phyloP scores from a whole-genome alignment of 768 basidiomycete genomes.

The Omphalotus guepiniiformis region DNA sequence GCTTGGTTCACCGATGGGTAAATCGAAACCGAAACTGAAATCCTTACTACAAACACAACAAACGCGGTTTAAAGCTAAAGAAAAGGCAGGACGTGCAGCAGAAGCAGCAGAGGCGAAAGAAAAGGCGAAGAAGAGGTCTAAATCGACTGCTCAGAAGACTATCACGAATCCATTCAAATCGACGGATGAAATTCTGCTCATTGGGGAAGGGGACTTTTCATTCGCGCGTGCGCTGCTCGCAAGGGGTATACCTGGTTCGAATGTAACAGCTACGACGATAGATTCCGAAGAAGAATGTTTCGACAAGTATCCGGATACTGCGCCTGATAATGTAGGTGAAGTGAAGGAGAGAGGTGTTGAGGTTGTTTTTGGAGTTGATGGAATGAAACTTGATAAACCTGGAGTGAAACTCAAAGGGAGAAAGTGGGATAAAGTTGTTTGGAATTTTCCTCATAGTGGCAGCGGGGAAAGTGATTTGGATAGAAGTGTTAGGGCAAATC shows the following conservation, averaged over 20 bases:
- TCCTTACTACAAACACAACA: slow-evolving; percentile 68
- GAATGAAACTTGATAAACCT: slow-evolving; percentile 64
- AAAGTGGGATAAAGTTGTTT: slow-evolving; percentile 77
- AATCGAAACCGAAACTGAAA: slow-evolving; percentile 57
- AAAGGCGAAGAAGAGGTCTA: slow-evolving; percentile 34
- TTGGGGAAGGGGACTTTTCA: slow-evolving; percentile 97
- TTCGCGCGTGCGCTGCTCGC: slow-evolving; percentile 79
- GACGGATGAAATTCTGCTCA: slow-evolving; percentile 65
- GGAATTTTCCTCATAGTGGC: slow-evolving; percentile 98
- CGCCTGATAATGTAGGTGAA: slow-evolving; percentile 49
- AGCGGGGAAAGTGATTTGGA: no score
- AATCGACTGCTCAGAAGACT: slow-evolving; percentile 10
- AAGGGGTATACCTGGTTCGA: slow-evolving; percentile 50
- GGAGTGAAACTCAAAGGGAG: slow-evolving; percentile 51
- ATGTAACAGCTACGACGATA: slow-evolving; percentile 81
- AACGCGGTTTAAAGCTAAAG: slow-evolving; percentile 55
- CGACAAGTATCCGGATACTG: slow-evolving; percentile 80
- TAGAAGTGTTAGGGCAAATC: no score
- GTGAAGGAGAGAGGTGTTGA: slow-evolving; percentile 58
- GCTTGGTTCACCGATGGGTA: slow-evolving; percentile 35
- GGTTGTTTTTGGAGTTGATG: slow-evolving; percentile 82
- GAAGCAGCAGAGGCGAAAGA: slow-evolving; percentile 32
- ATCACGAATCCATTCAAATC: slow-evolving; percentile 58
- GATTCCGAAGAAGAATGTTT: slow-evolving; percentile 76
- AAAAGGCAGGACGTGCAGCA: slow-evolving; percentile 53